phyloP scores from a whole-genome alignment of 805 yeast species.

The Schwanniomyces vanrijiae region DNA sequence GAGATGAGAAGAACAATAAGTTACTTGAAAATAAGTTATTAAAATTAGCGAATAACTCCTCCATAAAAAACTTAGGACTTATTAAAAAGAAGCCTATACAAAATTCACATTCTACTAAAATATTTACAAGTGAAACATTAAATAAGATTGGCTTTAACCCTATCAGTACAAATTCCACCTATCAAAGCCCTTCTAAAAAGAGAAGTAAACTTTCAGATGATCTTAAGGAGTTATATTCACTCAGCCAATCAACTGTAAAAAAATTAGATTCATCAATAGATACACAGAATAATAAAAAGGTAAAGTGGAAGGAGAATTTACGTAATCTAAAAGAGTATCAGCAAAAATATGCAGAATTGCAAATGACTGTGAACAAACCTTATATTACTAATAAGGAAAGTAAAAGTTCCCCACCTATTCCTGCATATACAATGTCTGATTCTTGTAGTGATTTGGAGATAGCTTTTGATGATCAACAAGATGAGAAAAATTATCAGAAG shows the following conservation, averaged over 20 bases:
- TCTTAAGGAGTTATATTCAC: constrained; percentile 21
- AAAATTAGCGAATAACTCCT: constrained; percentile 17
- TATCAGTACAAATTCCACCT: constrained; percentile 18
- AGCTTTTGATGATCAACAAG: constrained; percentile 25
- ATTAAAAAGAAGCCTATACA: constrained; percentile 8
- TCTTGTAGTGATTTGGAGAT: constrained; percentile 30
- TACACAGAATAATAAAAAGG: constrained; percentile 14
- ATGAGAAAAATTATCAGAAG: constrained; percentile 14
- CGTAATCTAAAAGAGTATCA: constrained; percentile 14
- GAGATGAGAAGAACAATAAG: constrained; percentile 28
- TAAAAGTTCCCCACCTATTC: not conserved
- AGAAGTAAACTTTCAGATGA: constrained; percentile 7
- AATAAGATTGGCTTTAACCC: constrained; percentile 55
- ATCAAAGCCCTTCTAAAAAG: constrained; percentile 11
- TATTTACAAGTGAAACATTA: constrained; percentile 41
- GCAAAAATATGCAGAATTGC: constrained; percentile 2
- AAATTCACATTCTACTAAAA: constrained; percentile 16
- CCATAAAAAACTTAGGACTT: constrained; percentile 19
- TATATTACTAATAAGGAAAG: not conserved
- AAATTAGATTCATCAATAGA: constrained; percentile 14
- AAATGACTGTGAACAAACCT: not conserved
- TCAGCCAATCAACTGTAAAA: constrained; percentile 17
- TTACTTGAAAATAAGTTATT: constrained; percentile 38
- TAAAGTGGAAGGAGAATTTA: constrained; percentile 26
- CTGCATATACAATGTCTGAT: constrained; percentile 1